A percentile compares a stretch with the other conserved stretches of the same genome.
Conservation (phyloP, 192 early-diverging fungal genomes). For the Rhizoclosmatium globosum region DNA sequence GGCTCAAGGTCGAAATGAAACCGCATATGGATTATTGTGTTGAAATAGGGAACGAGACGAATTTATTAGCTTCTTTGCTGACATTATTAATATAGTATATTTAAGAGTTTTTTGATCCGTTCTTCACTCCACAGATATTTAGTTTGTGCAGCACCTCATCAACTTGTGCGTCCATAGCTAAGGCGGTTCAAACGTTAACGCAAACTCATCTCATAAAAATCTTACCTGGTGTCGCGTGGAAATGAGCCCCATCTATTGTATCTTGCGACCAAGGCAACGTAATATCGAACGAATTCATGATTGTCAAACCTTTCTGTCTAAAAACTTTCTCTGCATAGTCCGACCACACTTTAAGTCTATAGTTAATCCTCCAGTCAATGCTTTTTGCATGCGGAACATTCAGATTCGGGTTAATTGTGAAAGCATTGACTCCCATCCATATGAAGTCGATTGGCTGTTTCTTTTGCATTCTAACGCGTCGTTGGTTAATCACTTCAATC, state of each 20-base stretch:
- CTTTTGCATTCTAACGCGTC: not conserved
- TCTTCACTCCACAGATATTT: not conserved
- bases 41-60: not conserved
- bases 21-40: conserved; percentile 8
- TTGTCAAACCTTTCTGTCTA: not conserved
- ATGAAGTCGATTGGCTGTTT: not conserved
- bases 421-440: conserved; percentile 4
- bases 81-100: too few species aligned
- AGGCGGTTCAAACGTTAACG: not conserved
- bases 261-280: conserved; percentile 12
- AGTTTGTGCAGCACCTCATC: conserved; percentile 32
- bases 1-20: conserved; percentile 13
- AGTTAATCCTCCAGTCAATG: conserved; percentile 19
- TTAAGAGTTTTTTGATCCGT: too few species aligned
- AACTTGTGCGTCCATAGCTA: conserved; percentile 24
- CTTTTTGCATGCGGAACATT: not conserved
- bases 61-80: not conserved
- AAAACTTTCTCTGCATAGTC: conserved; percentile 9
- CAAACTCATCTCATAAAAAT: not conserved
- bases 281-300: not conserved
- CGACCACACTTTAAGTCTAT: conserved; percentile 19
- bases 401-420: not conserved
- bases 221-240: not conserved
- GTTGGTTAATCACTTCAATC: not conserved
- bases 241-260: conserved; percentile 4